phyloP scores from a whole-genome alignment of 192 early-diverging fungal genomes.

The Coemansia sp. region DNA sequence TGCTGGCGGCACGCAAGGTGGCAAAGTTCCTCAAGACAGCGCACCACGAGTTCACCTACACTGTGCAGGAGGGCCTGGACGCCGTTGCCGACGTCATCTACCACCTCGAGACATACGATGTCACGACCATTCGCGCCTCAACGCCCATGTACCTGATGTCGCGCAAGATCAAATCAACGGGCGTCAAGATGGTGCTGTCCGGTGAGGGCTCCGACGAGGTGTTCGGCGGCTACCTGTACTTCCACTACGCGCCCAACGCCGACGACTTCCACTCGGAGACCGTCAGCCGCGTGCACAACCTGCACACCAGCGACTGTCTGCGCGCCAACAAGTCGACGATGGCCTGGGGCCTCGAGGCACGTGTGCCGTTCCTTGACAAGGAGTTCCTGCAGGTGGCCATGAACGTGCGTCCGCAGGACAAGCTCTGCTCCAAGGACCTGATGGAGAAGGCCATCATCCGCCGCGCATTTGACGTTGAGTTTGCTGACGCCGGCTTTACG shows the following conservation, averaged over 20 bases:
- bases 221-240: slow-evolving; percentile 98
- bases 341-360: slow-evolving; percentile 99
- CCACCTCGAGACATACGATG: slow-evolving; percentile 98
- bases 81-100: slow-evolving; percentile 94
- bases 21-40: slow-evolving; percentile 87
- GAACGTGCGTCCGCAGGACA: slow-evolving; percentile 80
- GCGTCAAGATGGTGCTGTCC: slow-evolving; percentile 99
- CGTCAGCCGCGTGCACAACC: slow-evolving; percentile 91
- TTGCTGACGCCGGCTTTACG: slow-evolving; percentile 60
- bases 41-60: slow-evolving; percentile 97
- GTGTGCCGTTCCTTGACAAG: slow-evolving; percentile 97
- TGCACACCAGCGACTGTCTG: slow-evolving; percentile 94
- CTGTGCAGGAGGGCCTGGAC: slow-evolving; percentile 92
- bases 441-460: slow-evolving; percentile 96
- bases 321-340: slow-evolving; percentile 99
- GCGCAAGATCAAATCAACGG: slow-evolving; percentile 96
- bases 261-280: slow-evolving; percentile 86
- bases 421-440: slow-evolving; percentile 69
- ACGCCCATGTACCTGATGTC: slow-evolving; percentile 99
- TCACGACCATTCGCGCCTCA: slow-evolving; percentile 95
- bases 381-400: slow-evolving; percentile 91
- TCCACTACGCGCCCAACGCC: slow-evolving; percentile 85
- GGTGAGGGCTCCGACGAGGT: slow-evolving; percentile 98
- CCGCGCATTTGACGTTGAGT: slow-evolving; percentile 89
- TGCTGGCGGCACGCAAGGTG: slow-evolving; percentile 83